A percentile compares a stretch with the other conserved stretches of the same genome.
Evolutionary conservation across 768 basidiomycete species (phyloP).

Genomic region (Kwoniella mangroviensis): DNA sequence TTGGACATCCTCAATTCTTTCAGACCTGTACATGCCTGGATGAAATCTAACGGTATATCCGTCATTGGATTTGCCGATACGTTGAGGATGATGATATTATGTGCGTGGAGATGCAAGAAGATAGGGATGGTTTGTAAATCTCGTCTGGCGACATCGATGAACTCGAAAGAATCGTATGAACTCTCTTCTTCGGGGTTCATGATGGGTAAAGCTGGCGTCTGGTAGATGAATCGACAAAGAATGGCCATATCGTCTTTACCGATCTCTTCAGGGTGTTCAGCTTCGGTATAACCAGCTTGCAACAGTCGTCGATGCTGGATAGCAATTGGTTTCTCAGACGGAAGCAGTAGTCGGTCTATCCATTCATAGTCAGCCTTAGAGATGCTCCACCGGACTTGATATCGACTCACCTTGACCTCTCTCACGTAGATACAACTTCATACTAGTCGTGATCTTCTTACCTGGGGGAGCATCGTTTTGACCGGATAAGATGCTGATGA

Average conservation of each 20-base stretch:
- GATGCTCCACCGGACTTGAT: neutral
- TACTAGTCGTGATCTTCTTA: constrained; percentile 48
- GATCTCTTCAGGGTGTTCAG: constrained; percentile 77
- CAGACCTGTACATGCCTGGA: constrained; percentile 80
- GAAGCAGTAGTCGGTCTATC: constrained; percentile 79
- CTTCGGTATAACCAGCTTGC: constrained; percentile 80
- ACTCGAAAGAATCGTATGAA: constrained; percentile 71
- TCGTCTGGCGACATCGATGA: constrained; percentile 78
- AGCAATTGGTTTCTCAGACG: constrained; percentile 79
- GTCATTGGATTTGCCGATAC: constrained; percentile 94
- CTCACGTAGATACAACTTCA: constrained; percentile 64
- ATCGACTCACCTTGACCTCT: constrained; percentile 57
- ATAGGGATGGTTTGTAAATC: constrained; percentile 87
- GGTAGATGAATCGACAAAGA: constrained; percentile 87
- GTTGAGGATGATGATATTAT: constrained; percentile 79
- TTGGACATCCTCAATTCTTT: constrained; percentile 83
- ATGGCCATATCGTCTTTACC: constrained; percentile 80
- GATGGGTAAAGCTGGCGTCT: constrained; percentile 60
- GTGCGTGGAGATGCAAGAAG: constrained; percentile 78
- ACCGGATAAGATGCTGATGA: constrained; percentile 67
- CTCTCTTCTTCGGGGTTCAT: constrained; percentile 69
- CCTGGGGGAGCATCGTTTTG: constrained; percentile 35
- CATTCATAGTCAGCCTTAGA: neutral
- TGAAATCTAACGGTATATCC: constrained; percentile 94
- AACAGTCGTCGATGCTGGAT: constrained; percentile 81